Evolutionary conservation across 2,329 filamentous ascomycete genomes (phyloP), one percentile per base, ranked within the genome.

Genomic region (Talaromyces sp.): DNA sequence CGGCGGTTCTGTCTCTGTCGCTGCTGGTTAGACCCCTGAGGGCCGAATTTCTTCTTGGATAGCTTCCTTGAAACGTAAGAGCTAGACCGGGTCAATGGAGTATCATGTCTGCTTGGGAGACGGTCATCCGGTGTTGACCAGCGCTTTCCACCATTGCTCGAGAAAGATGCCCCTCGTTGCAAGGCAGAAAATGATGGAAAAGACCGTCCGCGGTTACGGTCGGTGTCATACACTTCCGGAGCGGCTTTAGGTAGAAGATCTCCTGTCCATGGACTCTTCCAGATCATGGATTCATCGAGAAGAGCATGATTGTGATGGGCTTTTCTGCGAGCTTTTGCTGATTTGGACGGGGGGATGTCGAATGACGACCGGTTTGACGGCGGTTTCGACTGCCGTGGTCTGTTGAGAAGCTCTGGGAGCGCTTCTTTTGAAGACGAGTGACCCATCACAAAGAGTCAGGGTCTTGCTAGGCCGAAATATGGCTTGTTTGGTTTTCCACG

Each of bases 341-440:
- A 7, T 27, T 62, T 62, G 55, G 60, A 36, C 13, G 51, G 60
- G 4, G 42, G 25, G 25, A 32, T 30, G 32, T 59, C 55, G 51
- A 59, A 51, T 25, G 60, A 56, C 17, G 67, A 62, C 51, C 66
- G 66, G 52, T 68, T 73, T 13, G 70, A 70, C n/a, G 70, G 66
- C 32, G 74, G 72, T 54, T 76, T 77, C 44, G 74, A 75, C 39
- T 76, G 66, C 59, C 73, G 73, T 57, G 75, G 76, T 30, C 70
- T 68, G 58, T 67, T 70, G 61, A 70, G 70, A 51, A 68, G 69
- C 58, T 74, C 72, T 58, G 71, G 67, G 66, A 67, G 72, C 58
- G 64, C 69, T 63, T 66, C 66, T 54, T 67, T 69, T 36, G 75
- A 77, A 58, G 72, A 70, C 22, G 66, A 68, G 65, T 72, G 75